Percentiles rank a stretch among this genome's conserved stretches.
Conservation (phyloP, 2,329 filamentous ascomycete species). For the Cladorrhinum sp. region DNA sequence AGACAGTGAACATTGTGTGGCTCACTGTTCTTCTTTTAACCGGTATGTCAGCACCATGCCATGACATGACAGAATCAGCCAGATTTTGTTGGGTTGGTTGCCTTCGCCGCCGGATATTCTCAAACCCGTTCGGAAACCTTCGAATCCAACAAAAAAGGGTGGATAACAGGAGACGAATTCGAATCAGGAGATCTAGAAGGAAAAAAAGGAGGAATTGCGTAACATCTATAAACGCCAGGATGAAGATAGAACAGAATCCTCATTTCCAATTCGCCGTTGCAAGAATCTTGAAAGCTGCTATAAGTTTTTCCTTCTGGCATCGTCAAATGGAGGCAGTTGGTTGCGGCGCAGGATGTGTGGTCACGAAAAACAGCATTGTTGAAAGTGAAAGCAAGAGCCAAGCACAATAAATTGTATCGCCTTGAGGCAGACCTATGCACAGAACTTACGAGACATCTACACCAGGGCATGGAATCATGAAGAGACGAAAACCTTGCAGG, state of each 20-base stretch:
- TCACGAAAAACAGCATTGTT: background rate
- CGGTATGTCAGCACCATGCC: background rate
- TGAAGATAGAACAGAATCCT: background rate
- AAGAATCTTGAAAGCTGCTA: no score
- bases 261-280: background rate
- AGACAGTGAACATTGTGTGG: no score
- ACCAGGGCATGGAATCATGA: background rate
- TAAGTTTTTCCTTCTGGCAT: no score
- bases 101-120: background rate
- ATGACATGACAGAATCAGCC: background rate
- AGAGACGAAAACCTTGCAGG: background rate
- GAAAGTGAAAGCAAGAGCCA: background rate
- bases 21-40: no score
- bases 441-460: background rate
- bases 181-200: no score
- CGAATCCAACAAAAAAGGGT: no score
- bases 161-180: background rate
- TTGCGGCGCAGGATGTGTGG: background rate
- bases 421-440: background rate
- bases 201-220: no score
- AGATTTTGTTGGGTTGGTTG: no score
- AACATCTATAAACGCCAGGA: background rate
- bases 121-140: background rate
- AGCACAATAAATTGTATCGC: background rate
- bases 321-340: background rate